Base-by-base conservation (phyloP, 495 filamentous ascomycete species). In the Aspergillus ostianus region DNA sequence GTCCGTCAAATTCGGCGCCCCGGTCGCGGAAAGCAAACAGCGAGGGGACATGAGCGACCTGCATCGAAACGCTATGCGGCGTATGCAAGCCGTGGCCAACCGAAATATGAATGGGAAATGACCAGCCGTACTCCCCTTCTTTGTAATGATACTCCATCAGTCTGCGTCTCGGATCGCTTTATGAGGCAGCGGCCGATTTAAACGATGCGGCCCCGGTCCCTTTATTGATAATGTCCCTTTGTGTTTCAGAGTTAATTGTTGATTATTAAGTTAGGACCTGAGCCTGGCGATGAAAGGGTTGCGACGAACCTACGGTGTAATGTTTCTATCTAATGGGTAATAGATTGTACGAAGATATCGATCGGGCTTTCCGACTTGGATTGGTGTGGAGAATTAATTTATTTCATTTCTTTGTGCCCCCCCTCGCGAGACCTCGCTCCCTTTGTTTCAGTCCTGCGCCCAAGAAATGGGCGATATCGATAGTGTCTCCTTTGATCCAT, bases 31-130 rank as follows among this genome's bases (percentile, higher is more conserved):
- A 63, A 80, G 85, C 57, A 94, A 95, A 91, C 80, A 90, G 49
- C 85, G 84, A 10, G 85, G 87, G 0, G 84, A 86, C 61, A 85
- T 96, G 81, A 76, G 87, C 41, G 89, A 90, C 47, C 78, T 87
- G 46, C 93, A 98, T 72, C 79, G 88, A 53, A 86, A 93, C 58
- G 91, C 90, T 0, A 82, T 98, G 82, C 78, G 90, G 63, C 84
- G 80, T 70, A 88, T 98, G 87, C 93, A 96, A 75, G 83, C 85
- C 20, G 77, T 77, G 19, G 89, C 88, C 3, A 90, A 86, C 67
- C 77, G 78, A 51, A 63, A 68, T 20, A 60, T 58, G 13, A 64
- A 61, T 26, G 59, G 57, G 23, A 55, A 47, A 53, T 65, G 58
- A 64, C 56, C 21, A 13, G 49, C 41, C 67, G 49, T 66, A 64